phyloP scores from a whole-genome alignment of 768 basidiomycete species.

The Termitomyces sp. region DNA sequence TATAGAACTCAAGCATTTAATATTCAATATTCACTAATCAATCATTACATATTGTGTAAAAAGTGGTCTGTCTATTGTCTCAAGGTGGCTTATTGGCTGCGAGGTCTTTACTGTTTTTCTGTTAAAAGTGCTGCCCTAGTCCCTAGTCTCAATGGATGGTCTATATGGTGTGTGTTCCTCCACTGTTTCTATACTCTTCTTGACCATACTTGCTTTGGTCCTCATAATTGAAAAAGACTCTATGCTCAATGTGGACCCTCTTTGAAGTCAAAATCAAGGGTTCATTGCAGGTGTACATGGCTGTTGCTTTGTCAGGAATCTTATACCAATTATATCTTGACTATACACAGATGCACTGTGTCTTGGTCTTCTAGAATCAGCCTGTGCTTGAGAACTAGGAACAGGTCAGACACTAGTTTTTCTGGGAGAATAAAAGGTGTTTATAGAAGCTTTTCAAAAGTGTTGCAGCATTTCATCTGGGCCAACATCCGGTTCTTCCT shows the following conservation, averaged over 20 bases:
- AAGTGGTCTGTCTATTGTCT: not conserved
- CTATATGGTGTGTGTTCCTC: conserved; percentile 31
- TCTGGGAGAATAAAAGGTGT: conserved; percentile 1
- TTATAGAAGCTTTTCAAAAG: conserved; percentile 1
- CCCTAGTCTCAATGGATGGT: conserved; percentile 29
- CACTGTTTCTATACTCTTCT: conserved; percentile 23
- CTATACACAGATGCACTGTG: not conserved
- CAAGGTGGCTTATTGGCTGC: too few species aligned
- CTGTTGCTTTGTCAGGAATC: not conserved
- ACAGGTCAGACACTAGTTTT: not conserved
- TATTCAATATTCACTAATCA: not conserved
- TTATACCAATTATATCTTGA: not conserved
- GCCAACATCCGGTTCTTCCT: not conserved
- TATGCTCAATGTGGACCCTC: conserved; percentile 16
- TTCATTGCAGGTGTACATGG: conserved; percentile 2
- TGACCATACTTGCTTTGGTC: conserved; percentile 32
- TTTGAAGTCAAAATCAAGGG: not conserved
- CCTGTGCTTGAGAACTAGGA: not conserved
- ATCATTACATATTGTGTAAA: not conserved
- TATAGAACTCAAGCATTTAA: not conserved
- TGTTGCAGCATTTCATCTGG: conserved; percentile 7
- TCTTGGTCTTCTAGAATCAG: not conserved
- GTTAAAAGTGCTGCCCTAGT: conserved; percentile 14
- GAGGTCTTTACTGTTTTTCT: not conserved
- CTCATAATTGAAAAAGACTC: conserved; percentile 30